Evolutionary conservation across 2,329 filamentous ascomycete genomes (phyloP), one percentile per base, ranked within the genome.

Genomic region (Colletotrichum caudatum): DNA sequence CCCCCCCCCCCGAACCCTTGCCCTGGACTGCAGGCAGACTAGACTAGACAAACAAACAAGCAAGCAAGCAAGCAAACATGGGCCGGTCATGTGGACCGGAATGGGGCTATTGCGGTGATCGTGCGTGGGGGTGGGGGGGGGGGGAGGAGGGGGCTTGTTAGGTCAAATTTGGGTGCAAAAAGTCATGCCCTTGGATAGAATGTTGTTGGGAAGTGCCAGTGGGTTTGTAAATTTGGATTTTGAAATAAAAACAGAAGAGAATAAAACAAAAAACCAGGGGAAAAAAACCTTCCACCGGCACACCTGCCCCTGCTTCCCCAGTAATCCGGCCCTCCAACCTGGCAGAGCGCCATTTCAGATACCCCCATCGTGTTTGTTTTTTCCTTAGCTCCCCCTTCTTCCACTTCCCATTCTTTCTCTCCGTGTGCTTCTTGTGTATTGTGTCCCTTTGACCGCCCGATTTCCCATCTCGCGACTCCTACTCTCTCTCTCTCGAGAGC

Each of bases 241-340:
- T n/a, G 44, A 20, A 20, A 20, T 7, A 7, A 2, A 20, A 44
- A 20, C 8, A 44, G 18, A 20, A 44, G 6, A 20, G 20, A n/a
- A 20, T 44, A 44, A 44, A 20, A 14, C 12, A 9, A 23, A 16
- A 51, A 11, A 20, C 29, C 7, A 53, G 50, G 26, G 41, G 3
- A 20, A 66, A 11, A 53, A 69, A 50, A 69, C 59, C 37, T 68
- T 35, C 58, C 69, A 59, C 58, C 44, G 59, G 53, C 64, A 35
- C 59, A 12, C 6, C 44, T 37, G 69, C 64, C 35, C 39, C 41
- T 69, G 64, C 64, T 63, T 44, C 58, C 63, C 58, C 53, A 35
- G 65, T 59, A 64, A 53, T 29, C 48, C 48, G 50, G 50, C 51
- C 64, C 64, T 68, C 23, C 51, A 29, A 46, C 23, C n/a, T 18